Conservation (phyloP, 345 rosid genomes). For the Heritiera littoralis region DNA sequence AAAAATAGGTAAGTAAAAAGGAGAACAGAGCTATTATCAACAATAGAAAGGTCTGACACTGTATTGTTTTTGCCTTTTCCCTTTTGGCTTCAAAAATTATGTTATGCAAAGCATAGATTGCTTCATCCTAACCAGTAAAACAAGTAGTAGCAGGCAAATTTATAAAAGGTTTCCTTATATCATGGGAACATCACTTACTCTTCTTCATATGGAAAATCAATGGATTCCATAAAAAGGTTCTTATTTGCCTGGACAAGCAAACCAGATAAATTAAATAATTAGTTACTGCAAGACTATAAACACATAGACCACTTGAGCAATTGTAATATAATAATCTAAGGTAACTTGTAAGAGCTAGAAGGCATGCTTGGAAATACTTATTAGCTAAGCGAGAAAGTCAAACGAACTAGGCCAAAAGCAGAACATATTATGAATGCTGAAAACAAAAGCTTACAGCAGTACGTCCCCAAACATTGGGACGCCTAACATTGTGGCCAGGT, state of each 20-base stretch:
- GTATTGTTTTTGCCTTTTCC: not conserved
- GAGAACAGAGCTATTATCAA: constrained; percentile 9
- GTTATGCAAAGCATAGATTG: not conserved
- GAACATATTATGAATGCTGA: constrained; percentile 8
- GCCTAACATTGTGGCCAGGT: constrained; percentile 37
- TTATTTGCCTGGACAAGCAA: constrained; percentile 64
- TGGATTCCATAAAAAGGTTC: constrained; percentile 78
- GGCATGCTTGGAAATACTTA: not conserved
- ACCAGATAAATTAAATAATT: constrained; percentile 9
- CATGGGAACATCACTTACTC: constrained; percentile 59
- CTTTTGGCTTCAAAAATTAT: not conserved
- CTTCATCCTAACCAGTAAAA: constrained; percentile 9
- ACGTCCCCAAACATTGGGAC: constrained; percentile 57
- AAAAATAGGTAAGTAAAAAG: constrained; percentile 16
- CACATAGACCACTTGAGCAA: constrained; percentile 6
- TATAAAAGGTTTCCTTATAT: constrained; percentile 10
- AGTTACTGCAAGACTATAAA: no score
- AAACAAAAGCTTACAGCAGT: constrained; percentile 62
- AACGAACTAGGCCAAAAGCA: constrained; percentile 20
- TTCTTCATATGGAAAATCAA: constrained; percentile 54
- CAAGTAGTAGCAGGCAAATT: no score
- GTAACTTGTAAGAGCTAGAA: constrained; percentile 8
- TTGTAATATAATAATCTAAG: not conserved
- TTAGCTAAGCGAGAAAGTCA: constrained; percentile 14
- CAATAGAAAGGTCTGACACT: not conserved